phyloP scores from a whole-genome alignment of 1,139 yeast species.

The Kazachstania sp. region DNA sequence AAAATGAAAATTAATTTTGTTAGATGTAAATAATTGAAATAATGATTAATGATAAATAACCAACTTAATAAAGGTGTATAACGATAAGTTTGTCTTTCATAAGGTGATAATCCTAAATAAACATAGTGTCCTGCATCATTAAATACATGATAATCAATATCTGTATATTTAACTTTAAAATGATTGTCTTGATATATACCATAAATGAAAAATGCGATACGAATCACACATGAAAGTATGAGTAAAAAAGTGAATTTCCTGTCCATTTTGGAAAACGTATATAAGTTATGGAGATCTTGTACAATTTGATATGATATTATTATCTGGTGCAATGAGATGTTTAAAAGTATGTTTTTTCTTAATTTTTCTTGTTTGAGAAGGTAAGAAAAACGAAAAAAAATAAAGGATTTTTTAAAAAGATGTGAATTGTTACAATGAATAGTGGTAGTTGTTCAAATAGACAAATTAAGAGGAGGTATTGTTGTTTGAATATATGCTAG shows the following conservation, averaged over 20 bases:
- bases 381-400: too few species aligned
- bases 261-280: neutral
- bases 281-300: neutral
- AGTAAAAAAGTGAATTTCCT: neutral
- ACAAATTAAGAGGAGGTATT: too few species aligned
- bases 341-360: too few species aligned
- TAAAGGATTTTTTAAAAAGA: too few species aligned
- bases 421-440: too few species aligned
- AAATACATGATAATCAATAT: slow-evolving; percentile 86
- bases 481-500: too few species aligned
- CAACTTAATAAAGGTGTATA: slow-evolving; percentile 88
- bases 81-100: slow-evolving; percentile 75
- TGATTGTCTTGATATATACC: slow-evolving; percentile 82
- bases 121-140: slow-evolving; percentile 82
- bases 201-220: slow-evolving; percentile 64
- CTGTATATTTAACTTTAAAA: slow-evolving; percentile 80
- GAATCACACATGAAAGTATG: slow-evolving; percentile 27
- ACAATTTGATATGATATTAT: too few species aligned
- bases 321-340: too few species aligned
- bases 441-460: too few species aligned
- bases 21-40: slow-evolving; percentile 42
- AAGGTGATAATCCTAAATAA: slow-evolving; percentile 61
- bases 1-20: slow-evolving; percentile 73
- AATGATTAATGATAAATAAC: slow-evolving; percentile 59
- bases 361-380: neutral